Evolutionary conservation across 1,284 basidiomycete species (phyloP).

Genomic region (Rhizoctonia solani): DNA sequence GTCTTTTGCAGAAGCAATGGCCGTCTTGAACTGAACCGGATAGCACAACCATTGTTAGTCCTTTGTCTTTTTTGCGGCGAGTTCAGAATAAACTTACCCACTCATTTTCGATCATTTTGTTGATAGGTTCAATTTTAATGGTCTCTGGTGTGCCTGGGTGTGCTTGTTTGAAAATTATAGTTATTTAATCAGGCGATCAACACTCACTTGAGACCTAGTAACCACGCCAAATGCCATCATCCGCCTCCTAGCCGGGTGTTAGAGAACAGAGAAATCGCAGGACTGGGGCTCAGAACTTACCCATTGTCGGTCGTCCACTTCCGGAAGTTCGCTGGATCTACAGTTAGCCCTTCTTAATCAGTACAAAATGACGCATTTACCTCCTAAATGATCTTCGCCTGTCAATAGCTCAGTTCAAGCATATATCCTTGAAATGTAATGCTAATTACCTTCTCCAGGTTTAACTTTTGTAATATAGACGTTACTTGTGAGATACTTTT

Average conservation of each 20-base stretch:
- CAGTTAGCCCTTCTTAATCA: neutral
- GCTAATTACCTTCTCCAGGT: neutral
- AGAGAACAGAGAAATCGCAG: neutral
- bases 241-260: neutral
- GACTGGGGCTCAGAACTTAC: neutral
- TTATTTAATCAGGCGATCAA: neutral
- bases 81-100: slow-evolving; percentile 5
- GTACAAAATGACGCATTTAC: neutral
- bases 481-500: slow-evolving; percentile 4
- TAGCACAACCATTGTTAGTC: no score
- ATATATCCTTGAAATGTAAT: neutral
- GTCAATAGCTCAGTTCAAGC: neutral
- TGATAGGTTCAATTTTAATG: neutral
- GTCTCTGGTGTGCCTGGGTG: neutral
- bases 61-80: no score
- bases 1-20: no score
- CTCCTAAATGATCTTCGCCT: neutral
- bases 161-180: neutral
- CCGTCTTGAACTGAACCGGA: no score
- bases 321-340: neutral
- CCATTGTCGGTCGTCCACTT: neutral
- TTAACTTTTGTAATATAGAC: no score
- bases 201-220: neutral
- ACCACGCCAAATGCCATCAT: neutral
- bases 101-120: neutral